These are phyloP conservation scores for Sporobolomyces phaffii DNA, from an alignment of 768 basidiomycete species.

Conservation along the genomic window DNA sequence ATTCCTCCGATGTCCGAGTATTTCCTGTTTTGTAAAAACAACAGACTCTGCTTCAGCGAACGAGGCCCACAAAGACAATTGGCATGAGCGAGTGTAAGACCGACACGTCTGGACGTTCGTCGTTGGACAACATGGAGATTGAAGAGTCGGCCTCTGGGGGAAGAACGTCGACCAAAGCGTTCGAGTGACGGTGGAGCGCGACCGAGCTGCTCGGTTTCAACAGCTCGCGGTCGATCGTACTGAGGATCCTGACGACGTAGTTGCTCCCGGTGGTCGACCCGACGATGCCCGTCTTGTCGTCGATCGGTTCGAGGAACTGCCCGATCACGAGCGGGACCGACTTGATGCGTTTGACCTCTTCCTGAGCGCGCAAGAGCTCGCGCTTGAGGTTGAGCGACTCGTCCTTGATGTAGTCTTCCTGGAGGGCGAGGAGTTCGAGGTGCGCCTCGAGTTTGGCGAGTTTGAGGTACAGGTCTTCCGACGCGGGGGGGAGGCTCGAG, in stretches of 20 bases:
- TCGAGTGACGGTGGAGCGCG: slow-evolving; percentile 97
- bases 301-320: slow-evolving; percentile 97
- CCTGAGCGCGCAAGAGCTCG: slow-evolving; percentile 95
- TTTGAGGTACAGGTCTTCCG: slow-evolving; percentile 89
- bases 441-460: slow-evolving; percentile 95
- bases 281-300: slow-evolving; percentile 93
- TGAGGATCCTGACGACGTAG: slow-evolving; percentile 94
- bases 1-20: slow-evolving; percentile 95
- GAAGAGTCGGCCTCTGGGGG: slow-evolving; percentile 98
- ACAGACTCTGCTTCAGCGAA: too few species aligned
- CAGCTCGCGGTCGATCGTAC: slow-evolving; percentile 91
- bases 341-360: slow-evolving; percentile 98
- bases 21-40: slow-evolving; percentile 39
- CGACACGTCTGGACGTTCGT: slow-evolving; percentile 85
- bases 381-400: slow-evolving; percentile 96
- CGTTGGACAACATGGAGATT: slow-evolving; percentile 86
- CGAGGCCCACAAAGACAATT: too few species aligned
- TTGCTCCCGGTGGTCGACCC: slow-evolving; percentile 97
- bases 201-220: slow-evolving; percentile 80
- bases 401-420: slow-evolving; percentile 94
- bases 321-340: slow-evolving; percentile 98
- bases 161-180: slow-evolving; percentile 94
- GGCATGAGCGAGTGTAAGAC: background rate
- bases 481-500: slow-evolving; percentile 23
- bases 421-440: slow-evolving; percentile 73